These are phyloP conservation scores for Leptodermis oblonga DNA, from an alignment of 257 asterid species.

Conservation along the genomic window DNA sequence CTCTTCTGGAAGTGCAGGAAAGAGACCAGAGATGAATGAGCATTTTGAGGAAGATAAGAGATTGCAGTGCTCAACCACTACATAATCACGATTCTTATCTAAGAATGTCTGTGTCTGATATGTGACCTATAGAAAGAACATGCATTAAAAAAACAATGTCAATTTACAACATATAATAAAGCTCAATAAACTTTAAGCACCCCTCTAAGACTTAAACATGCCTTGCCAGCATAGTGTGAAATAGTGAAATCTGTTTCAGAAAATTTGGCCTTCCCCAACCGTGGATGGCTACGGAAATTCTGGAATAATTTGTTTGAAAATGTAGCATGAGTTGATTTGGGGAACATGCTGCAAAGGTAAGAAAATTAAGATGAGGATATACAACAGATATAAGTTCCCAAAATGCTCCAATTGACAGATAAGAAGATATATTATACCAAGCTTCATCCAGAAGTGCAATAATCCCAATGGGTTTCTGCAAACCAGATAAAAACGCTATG, in stretches of 20 bases:
- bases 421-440: constrained; percentile 53
- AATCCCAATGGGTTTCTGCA: constrained; percentile 98
- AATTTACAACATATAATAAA: constrained; percentile 16
- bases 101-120: constrained; percentile 84
- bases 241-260: constrained; percentile 90
- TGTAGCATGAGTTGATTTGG: constrained; percentile 91
- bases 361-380: constrained; percentile 26
- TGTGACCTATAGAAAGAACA: constrained; percentile 55
- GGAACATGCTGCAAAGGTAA: constrained; percentile 80
- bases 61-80: constrained; percentile 95
- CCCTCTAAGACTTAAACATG: constrained; percentile 25
- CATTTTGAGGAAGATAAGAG: constrained; percentile 84
- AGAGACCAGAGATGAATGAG: constrained; percentile 69
- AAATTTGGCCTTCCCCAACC: constrained; percentile 83
- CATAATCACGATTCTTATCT: constrained; percentile 95
- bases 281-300: constrained; percentile 68
- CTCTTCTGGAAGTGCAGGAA: constrained; percentile 86
- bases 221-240: constrained; percentile 99
- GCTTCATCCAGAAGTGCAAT: constrained; percentile 97
- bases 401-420: constrained; percentile 23
- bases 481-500: constrained; percentile 21
- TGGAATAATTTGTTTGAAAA: constrained; percentile 88
- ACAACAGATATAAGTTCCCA: constrained; percentile 16
- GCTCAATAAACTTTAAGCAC: constrained; percentile 8
- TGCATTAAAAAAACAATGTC: not conserved